Percentiles rank a stretch among this genome's conserved stretches.
Evolutionary conservation across 73 alveolate genomes (phyloP).

Genomic region (Tetrahymena borealis): DNA sequence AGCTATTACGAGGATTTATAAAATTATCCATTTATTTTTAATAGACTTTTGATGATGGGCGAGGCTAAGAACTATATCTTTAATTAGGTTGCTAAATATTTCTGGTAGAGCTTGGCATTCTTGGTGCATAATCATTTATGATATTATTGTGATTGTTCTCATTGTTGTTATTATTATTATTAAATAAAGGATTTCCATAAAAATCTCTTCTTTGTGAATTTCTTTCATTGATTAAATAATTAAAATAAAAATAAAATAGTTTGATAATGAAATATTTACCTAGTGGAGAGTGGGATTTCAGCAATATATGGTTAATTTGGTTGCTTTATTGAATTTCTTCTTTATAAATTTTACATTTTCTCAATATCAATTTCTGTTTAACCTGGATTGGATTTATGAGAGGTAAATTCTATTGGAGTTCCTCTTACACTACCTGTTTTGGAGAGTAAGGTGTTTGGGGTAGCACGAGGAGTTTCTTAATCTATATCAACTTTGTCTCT

Average conservation of each 20-base stretch:
- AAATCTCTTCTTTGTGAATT: not conserved
- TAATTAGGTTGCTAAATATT: not conserved
- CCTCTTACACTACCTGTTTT: not conserved
- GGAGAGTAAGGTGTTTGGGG: not conserved
- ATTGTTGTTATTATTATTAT: not conserved
- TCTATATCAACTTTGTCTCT: not conserved
- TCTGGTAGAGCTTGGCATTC: not conserved
- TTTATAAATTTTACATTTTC: not conserved
- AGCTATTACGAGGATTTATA: not conserved
- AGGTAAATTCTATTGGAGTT: not conserved
- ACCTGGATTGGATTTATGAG: not conserved
- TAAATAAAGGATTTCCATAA: not conserved
- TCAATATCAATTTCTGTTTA: not conserved
- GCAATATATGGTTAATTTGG: not conserved
- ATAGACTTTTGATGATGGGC: not conserved
- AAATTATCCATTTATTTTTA: not conserved
- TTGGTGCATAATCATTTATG: not conserved
- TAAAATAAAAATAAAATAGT: not conserved
- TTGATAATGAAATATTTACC: not conserved
- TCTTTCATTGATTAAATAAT: not conserved
- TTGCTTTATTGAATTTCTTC: not conserved
- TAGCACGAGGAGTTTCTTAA: not conserved
- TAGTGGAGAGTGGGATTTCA: not conserved
- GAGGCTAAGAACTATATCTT: not conserved
- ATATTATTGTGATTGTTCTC: no score